Evolutionary conservation across 306 rosid genomes (phyloP).

Genomic region (Trichosanthes truncata): DNA sequence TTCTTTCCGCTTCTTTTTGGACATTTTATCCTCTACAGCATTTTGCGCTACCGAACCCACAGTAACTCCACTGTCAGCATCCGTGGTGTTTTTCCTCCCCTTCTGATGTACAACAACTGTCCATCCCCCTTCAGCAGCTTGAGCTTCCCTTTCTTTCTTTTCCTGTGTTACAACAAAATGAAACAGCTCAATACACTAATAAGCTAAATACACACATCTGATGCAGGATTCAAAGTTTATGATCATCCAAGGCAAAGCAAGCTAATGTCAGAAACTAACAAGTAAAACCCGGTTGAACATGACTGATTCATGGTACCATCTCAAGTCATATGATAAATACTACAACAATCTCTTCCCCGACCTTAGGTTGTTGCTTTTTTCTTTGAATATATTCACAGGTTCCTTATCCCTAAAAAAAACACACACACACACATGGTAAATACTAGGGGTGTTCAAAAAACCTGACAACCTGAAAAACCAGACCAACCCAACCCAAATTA

Average conservation of each 20-base stretch:
- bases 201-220: background rate
- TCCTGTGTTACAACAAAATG: slow-evolving; percentile 38
- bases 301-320: background rate
- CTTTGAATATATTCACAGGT: background rate
- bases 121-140: slow-evolving; percentile 79
- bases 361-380: background rate
- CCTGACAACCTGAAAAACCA: too few species aligned
- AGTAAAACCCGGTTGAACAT: background rate
- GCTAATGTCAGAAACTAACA: background rate
- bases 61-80: slow-evolving; percentile 61
- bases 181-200: background rate
- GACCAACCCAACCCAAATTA: too few species aligned
- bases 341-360: too few species aligned
- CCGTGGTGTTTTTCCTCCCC: slow-evolving; percentile 88
- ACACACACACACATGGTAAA: background rate
- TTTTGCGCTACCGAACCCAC: slow-evolving; percentile 80
- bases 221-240: background rate
- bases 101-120: slow-evolving; percentile 74
- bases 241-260: background rate
- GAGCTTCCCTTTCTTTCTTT: slow-evolving; percentile 57
- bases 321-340: background rate
- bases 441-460: too few species aligned
- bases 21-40: slow-evolving; percentile 46
- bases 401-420: background rate
- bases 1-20: slow-evolving; percentile 54